These are phyloP conservation scores for Yarrowia galli DNA, from an alignment of 1,139 yeast genomes.

Conservation along the genomic window DNA sequence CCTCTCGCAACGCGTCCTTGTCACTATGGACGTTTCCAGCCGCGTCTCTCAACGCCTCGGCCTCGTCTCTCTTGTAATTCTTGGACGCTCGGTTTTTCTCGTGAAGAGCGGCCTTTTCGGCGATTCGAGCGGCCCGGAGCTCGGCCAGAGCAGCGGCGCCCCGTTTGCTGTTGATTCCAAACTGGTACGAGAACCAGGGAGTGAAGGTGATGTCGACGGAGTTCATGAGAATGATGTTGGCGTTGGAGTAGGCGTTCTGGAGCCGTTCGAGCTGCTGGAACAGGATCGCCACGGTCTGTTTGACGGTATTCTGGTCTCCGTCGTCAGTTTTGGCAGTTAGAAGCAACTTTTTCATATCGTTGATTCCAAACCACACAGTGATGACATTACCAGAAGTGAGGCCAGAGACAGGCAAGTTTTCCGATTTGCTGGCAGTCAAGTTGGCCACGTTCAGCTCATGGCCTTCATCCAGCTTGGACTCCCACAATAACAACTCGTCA, in stretches of 20 bases:
- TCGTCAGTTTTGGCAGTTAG: conserved; percentile 17
- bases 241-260: conserved; percentile 6
- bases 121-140: conserved; percentile 17
- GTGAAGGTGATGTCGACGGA: conserved; percentile 23
- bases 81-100: conserved; percentile 20
- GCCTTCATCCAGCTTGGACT: conserved; percentile 3
- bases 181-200: conserved; percentile 37
- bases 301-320: conserved; percentile 4
- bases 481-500: conserved; percentile 22
- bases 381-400: conserved; percentile 29
- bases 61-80: conserved; percentile 17
- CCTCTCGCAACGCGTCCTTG: conserved; percentile 5
- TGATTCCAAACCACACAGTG: conserved; percentile 34
- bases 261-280: conserved; percentile 28
- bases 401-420: background rate
- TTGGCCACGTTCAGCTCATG: conserved; percentile 24
- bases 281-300: conserved; percentile 25
- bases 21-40: conserved; percentile 1
- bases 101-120: conserved; percentile 16
- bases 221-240: conserved; percentile 34
- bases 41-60: conserved; percentile 25
- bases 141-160: conserved; percentile 23
- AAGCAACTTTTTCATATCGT: conserved; percentile 31
- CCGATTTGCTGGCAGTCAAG: background rate
- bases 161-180: conserved; percentile 28